Base-by-base conservation (phyloP, 1,139 yeast species). In the Taphrina confusa region DNA sequence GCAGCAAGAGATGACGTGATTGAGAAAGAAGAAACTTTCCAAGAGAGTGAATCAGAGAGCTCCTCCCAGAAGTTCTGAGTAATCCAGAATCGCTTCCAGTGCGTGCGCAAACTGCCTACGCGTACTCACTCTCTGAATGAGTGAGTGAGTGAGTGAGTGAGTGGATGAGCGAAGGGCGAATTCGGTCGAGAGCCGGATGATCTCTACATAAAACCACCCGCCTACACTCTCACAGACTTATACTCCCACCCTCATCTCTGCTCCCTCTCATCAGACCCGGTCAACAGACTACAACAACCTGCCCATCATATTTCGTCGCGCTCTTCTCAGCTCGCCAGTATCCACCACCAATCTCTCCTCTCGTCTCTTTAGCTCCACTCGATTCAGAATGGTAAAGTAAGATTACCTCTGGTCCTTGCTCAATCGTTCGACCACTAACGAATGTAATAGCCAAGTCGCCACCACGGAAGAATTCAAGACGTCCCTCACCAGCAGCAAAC, bases 401-500 rank as follows among this genome's bases (percentile, higher is more conserved):
- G 52, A n/a, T 31, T 4, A 8, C 9, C 1, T 16, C 25, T 28
- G 12, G 23, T 11, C 5, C 11, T 4, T 25, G 1, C 28, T 18
- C n/a, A n/a, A n/a, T n/a, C n/a, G n/a, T n/a, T n/a, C n/a, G n/a
- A n/a, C 9, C 23, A 30, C 51, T 46, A 14, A 45, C 54, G 28
- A 22, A 25, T 8, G n/a, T 28, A 16, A 16, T 28, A 44, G 51
- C 25, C 60, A 49, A 34, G 33, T 57, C n/a, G 39, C 63, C 30
- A 27, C 51, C 47, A 27, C 64, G 65, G 80, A 79, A 65, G 89
- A 87, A 72, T 87, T 87, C 78, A 74, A 80, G 58, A 75, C 78
- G 62, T 85, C 83, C 66, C 78, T 85, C 68, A 67, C 75, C 60
- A 57, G 57, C 39, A 60, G 60, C 60, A 84, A 84, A 66, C 79